Evolutionary conservation across 441 rosid genomes (phyloP), one percentile per base, ranked within the genome.

Genomic region (Erodium moschatum): DNA sequence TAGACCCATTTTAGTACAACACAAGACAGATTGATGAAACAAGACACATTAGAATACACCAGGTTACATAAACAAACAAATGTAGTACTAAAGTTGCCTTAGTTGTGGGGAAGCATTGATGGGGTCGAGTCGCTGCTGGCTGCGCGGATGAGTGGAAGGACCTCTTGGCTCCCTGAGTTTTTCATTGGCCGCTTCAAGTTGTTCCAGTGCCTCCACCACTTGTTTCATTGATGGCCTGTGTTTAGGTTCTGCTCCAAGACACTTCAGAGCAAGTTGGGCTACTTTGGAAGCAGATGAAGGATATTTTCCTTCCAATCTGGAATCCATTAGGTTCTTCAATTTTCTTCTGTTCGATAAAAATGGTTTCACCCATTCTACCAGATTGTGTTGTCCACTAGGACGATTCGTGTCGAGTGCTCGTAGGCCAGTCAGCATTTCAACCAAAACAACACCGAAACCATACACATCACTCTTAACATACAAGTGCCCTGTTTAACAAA

Each of bases 241-340:
- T 52, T 52, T 52, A n/a, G 60, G 60, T 16, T 52, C 60, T 15
- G 60, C 21, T 52, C 60, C 60, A 16, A 52, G 60, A 52, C 60
- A 52, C 15, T 52, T 52, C 2, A 52, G 60, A 16, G 60, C 60
- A 16, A 52, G 60, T n/a, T 52, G 60, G n/a, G 60, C 60, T 52
- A 52, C 20, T 52, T 52, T 52, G 15, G 60, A 52, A n/a, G 60
- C 60, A 5, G 60, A 52, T 52, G 60, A 52, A 0, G 60, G 60
- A 52, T 54, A 54, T 7, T 54, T 54, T 16, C 61, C 61, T 18
- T 54, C 61, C 61, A 54, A 15, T 54, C 61, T 21, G 24, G 61
- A 54, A 15, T 54, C 61, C 61, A 54, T 54, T 54, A 54, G 0
- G 61, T 54, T 54, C 61, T 40, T 40, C 44, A 40, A 6, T 8